These are phyloP conservation scores for Daedaleopsis nitida DNA, from an alignment of 768 basidiomycete species.

Conservation along the genomic window DNA sequence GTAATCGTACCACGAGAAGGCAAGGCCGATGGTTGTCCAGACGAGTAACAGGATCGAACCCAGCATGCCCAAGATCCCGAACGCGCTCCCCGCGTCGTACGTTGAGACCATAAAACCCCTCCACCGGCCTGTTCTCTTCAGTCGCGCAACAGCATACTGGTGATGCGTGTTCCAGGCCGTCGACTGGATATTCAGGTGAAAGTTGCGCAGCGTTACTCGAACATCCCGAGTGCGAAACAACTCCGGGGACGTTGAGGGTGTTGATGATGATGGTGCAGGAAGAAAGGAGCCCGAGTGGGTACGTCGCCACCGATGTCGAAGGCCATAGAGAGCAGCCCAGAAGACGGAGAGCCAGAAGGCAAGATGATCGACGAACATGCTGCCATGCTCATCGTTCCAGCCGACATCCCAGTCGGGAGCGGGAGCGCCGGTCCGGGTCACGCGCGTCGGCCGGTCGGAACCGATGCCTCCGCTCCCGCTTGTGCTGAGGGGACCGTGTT, in stretches of 20 bases:
- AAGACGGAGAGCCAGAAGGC: slow-evolving; percentile 12
- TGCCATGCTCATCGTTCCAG: neutral
- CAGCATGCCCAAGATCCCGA: slow-evolving; percentile 52
- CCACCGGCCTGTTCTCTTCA: slow-evolving; percentile 34
- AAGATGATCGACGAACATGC: neutral
- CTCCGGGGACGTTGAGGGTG: slow-evolving; percentile 11
- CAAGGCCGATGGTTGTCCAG: slow-evolving; percentile 31
- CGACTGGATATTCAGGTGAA: slow-evolving; percentile 46
- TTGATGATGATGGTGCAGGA: slow-evolving; percentile 1
- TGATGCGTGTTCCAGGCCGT: slow-evolving; percentile 51
- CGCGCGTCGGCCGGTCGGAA: too few species aligned
- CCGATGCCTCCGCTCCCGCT: too few species aligned
- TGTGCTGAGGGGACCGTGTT: too few species aligned
- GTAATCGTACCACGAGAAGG: neutral
- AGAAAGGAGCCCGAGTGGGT: neutral
- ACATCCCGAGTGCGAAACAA: slow-evolving; percentile 7
- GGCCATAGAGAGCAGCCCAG: slow-evolving; percentile 9
- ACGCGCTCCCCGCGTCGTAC: slow-evolving; percentile 53
- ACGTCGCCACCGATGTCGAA: slow-evolving; percentile 2
- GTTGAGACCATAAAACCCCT: slow-evolving; percentile 32
- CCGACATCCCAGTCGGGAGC: neutral
- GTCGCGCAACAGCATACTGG: slow-evolving; percentile 40
- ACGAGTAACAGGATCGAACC: slow-evolving; percentile 41
- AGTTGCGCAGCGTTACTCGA: slow-evolving; percentile 20
- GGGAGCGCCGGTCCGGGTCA: too few species aligned